These are phyloP conservation scores for Articulospora tetracladia DNA, from an alignment of 495 filamentous ascomycete genomes.

Conservation along the genomic window DNA sequence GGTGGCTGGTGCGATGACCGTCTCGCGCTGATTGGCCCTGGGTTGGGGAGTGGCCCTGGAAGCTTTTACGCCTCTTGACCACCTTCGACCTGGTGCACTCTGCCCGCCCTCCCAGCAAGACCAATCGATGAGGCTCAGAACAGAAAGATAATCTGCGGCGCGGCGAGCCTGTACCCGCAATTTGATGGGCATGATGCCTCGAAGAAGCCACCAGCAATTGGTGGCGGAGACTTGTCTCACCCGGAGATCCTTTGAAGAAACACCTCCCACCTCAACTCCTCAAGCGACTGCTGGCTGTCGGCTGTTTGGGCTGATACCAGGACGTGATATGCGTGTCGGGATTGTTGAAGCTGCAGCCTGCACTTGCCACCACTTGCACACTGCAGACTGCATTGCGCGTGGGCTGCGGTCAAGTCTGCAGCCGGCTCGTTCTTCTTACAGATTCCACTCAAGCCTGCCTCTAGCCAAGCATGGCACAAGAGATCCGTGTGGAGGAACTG, in stretches of 20 bases:
- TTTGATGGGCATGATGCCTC: neutral
- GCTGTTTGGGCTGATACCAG: neutral
- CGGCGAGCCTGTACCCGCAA: neutral
- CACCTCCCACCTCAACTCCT: neutral
- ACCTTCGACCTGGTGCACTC: neutral
- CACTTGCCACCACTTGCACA: neutral
- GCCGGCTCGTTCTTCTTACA: slow-evolving; percentile 9
- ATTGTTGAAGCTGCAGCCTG: too few species aligned
- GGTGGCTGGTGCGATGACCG: neutral
- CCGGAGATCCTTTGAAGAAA: neutral
- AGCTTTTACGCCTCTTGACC: neutral
- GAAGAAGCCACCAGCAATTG: neutral
- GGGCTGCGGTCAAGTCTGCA: neutral
- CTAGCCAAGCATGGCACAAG: slow-evolving; percentile 4
- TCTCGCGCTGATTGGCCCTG: neutral
- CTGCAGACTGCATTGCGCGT: neutral
- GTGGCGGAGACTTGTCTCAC: neutral
- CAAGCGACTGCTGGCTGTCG: neutral
- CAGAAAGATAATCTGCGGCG: neutral
- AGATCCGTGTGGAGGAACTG: neutral
- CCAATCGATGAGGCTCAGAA: neutral
- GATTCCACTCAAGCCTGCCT: neutral
- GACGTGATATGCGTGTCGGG: neutral
- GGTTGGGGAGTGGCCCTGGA: neutral
- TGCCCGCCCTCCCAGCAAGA: neutral